Base-by-base conservation (phyloP, 306 rosid genomes). In the Fagus crenata region DNA sequence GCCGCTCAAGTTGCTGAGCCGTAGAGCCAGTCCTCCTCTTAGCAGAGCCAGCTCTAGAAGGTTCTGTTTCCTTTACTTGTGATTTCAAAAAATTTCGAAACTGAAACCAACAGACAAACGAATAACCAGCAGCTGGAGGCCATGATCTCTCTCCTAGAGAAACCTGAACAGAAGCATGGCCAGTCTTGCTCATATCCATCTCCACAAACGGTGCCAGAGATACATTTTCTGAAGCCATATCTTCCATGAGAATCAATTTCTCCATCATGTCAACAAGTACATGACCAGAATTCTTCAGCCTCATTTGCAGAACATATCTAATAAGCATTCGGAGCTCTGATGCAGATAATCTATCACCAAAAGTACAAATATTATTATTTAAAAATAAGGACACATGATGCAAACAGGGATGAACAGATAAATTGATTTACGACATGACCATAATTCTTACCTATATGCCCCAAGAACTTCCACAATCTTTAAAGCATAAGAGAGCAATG, bases 101-200 rank as follows among this genome's bases (percentile, higher is more conserved):
- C 84, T 96, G 98, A 79, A 96, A 96, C 99, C 99, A 96, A 67
- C 97, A 96, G 73, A 93, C 97, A 87, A 96, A 96, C 39, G 99
- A 96, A 87, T 96, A 96, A 83, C 99, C 99, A 85, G 96, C 98
- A 75, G 98, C 97, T 65, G 99, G 99, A 40, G 99, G 99, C 99
- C 99, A 96, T 54, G 99, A 96, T 83, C 99, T 89, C 89, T 96
- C 98, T 80, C 99, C 99, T 73, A 96, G 82, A 78, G 99, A 93
- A 79, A 96, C 99, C 88, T 96, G 99, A 87, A 96, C 87, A 60
- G 96, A 90, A 75, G 97, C 99, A 82, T 89, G 98, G 80, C 99
- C 99, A 77, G 71, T 75, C 87, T 91, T 96, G 83, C 97, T 87
- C 98, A 93, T 91, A 80, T 96, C 91, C 97, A 96, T 88, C 91